A percentile compares a stretch with the other conserved stretches of the same genome.
Conservation (phyloP, 163 green algal genomes). For the Coccomyxa subellipsoidea region DNA sequence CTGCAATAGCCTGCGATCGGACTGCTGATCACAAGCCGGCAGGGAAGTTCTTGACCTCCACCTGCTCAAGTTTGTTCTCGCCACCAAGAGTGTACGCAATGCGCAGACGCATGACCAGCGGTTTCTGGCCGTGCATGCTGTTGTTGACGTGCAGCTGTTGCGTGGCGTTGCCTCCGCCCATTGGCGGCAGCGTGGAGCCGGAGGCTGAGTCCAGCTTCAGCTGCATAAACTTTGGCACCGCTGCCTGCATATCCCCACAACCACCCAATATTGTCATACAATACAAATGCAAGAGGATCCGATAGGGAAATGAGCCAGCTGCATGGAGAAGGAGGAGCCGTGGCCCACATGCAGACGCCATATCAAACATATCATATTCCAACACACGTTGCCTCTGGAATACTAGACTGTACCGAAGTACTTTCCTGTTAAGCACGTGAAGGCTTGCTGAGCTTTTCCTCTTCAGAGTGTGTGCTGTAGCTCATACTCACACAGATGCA, state of each 20-base stretch:
- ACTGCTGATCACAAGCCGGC: conserved; percentile 33
- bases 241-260: conserved; percentile 66
- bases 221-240: conserved; percentile 94
- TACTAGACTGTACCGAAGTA: too few relatives aligned
- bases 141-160: conserved; percentile 85
- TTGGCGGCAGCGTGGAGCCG: conserved; percentile 44
- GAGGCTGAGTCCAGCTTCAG: conserved; percentile 76
- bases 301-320: too few relatives aligned
- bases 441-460: too few relatives aligned
- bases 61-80: conserved; percentile 35
- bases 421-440: too few relatives aligned
- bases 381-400: too few relatives aligned
- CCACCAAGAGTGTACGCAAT: conserved; percentile 54
- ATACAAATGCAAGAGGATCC: too few relatives aligned
- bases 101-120: conserved; percentile 80
- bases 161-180: conserved; percentile 36
- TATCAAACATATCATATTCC: too few relatives aligned
- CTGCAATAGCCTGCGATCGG: background rate
- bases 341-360: too few relatives aligned
- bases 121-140: conserved; percentile 72
- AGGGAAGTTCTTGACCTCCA: conserved; percentile 67
- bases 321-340: too few relatives aligned
- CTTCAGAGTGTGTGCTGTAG: too few relatives aligned
- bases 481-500: too few relatives aligned
- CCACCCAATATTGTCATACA: too few relatives aligned